Percentiles rank a stretch among this genome's conserved stretches.
phyloP scores from a whole-genome alignment of 2,329 filamentous ascomycete species.

The Alternaria solani region DNA sequence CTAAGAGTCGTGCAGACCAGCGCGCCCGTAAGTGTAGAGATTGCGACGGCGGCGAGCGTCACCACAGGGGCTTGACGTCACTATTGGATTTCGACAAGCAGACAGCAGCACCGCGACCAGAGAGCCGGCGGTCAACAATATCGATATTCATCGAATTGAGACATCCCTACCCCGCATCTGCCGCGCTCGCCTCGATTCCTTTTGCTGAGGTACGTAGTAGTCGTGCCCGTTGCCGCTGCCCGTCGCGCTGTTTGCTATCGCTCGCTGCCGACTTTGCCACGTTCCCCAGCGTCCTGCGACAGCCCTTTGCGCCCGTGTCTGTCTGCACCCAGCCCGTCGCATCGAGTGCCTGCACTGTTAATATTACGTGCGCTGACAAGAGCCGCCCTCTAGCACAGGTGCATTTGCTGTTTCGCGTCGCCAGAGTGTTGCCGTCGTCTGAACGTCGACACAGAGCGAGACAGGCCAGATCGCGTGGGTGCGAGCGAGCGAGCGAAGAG shows the following conservation, averaged over 20 bases:
- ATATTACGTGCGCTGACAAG: constrained; percentile 23
- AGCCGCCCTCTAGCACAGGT: constrained; percentile 11
- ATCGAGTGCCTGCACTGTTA: constrained; percentile 16
- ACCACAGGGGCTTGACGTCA: constrained; percentile 42
- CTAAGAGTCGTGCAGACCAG: constrained; percentile 8
- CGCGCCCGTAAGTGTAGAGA: neutral
- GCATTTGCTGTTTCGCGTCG: constrained; percentile 9
- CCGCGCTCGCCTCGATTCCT: constrained; percentile 22
- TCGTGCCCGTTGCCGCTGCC: constrained; percentile 21
- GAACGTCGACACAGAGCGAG: constrained; percentile 22
- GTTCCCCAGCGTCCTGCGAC: constrained; percentile 32
- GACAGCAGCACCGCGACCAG: constrained; percentile 27
- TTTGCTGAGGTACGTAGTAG: constrained; percentile 44
- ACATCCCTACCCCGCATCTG: constrained; percentile 39
- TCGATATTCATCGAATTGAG: constrained; percentile 24
- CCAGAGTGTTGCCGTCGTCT: constrained; percentile 13
- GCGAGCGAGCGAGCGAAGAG: constrained; percentile 31
- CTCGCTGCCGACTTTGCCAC: constrained; percentile 30
- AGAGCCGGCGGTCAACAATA: constrained; percentile 27
- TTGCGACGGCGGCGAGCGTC: constrained; percentile 29
- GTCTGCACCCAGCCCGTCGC: constrained; percentile 24
- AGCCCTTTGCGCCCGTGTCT: constrained; percentile 17
- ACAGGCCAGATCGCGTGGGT: constrained; percentile 28
- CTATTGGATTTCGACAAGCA: constrained; percentile 32
- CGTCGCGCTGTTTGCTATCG: constrained; percentile 24